Evolutionary conservation across 495 filamentous ascomycete genomes (phyloP).

Genomic region (Tuber brumale): DNA sequence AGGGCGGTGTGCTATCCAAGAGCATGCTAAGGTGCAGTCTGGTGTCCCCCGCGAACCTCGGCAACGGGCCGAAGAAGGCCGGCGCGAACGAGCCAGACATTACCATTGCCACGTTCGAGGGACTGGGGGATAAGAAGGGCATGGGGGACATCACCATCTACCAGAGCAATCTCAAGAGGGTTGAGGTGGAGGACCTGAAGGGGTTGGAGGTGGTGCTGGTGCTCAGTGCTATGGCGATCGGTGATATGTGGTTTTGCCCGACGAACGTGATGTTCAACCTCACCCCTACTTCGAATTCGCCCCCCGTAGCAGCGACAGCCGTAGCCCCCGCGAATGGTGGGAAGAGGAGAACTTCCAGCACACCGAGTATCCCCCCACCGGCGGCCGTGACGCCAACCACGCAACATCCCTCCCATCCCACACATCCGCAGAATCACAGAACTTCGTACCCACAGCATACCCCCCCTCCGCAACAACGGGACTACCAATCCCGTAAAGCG

Average conservation of each 20-base stretch:
- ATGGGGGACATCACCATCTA: constrained; percentile 66
- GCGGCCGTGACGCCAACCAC: constrained; percentile 13
- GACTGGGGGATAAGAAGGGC: constrained; percentile 53
- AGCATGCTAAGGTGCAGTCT: constrained; percentile 34
- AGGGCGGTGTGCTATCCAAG: constrained; percentile 65
- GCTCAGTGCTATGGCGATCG: constrained; percentile 74
- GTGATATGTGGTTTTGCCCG: constrained; percentile 71
- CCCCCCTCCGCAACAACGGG: constrained; percentile 37
- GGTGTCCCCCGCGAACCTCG: constrained; percentile 35
- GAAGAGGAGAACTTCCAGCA: constrained; percentile 47
- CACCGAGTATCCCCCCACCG: constrained; percentile 34
- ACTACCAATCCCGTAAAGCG: constrained; percentile 54
- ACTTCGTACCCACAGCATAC: constrained; percentile 13
- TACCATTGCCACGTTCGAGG: constrained; percentile 71
- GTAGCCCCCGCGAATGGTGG: constrained; percentile 19
- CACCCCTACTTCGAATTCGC: constrained; percentile 43
- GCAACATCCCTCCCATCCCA: constrained; percentile 23
- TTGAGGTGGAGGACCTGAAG: constrained; percentile 92
- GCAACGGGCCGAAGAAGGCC: constrained; percentile 47
- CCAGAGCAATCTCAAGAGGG: constrained; percentile 80
- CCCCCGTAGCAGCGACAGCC: constrained; percentile 27
- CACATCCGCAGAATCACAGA: constrained; percentile 14
- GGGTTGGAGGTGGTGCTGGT: constrained; percentile 83
- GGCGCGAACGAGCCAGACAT: constrained; percentile 90
- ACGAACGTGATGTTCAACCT: constrained; percentile 74